Conservation (phyloP, 2,329 filamentous ascomycete species). For the Xylariaceae sp. region DNA sequence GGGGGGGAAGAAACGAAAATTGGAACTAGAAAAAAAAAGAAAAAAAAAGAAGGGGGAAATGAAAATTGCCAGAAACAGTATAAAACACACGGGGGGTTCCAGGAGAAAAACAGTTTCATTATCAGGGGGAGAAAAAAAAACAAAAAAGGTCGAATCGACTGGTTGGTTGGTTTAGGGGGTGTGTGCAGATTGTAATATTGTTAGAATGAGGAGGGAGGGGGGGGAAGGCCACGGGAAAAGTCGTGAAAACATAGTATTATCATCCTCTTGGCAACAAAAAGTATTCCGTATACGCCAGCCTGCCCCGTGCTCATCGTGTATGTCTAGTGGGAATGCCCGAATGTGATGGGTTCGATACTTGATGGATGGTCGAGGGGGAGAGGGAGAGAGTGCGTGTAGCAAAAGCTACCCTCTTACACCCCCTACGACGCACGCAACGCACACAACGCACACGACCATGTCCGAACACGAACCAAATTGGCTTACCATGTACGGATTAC, state of each 20-base stretch:
- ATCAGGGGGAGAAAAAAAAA: background rate
- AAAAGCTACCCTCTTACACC: background rate
- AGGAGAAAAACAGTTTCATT: background rate
- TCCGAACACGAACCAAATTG: background rate
- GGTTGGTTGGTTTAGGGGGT: slow-evolving; percentile 3
- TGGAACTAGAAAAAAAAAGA: background rate
- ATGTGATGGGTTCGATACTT: slow-evolving; percentile 8
- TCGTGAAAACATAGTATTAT: background rate
- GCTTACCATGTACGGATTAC: background rate
- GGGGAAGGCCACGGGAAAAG: background rate
- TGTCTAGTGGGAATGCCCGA: slow-evolving; percentile 4
- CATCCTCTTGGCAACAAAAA: slow-evolving; percentile 6
- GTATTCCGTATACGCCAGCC: background rate
- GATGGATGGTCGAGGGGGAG: slow-evolving; percentile 2
- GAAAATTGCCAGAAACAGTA: background rate
- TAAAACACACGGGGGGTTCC: no score
- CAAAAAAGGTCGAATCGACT: background rate
- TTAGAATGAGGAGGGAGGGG: background rate
- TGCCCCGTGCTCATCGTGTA: slow-evolving; percentile 1
- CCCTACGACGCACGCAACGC: background rate
- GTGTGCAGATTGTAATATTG: slow-evolving; percentile 10
- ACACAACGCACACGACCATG: background rate
- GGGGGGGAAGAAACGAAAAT: background rate
- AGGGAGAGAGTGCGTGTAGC: slow-evolving; percentile 1
- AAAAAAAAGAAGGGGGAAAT: background rate